A percentile compares a stretch with the other conserved stretches of the same genome.
These are phyloP conservation scores for Cryptosporidium parvum DNA, from an alignment of 169 alveolate species.

Conservation along the genomic window DNA sequence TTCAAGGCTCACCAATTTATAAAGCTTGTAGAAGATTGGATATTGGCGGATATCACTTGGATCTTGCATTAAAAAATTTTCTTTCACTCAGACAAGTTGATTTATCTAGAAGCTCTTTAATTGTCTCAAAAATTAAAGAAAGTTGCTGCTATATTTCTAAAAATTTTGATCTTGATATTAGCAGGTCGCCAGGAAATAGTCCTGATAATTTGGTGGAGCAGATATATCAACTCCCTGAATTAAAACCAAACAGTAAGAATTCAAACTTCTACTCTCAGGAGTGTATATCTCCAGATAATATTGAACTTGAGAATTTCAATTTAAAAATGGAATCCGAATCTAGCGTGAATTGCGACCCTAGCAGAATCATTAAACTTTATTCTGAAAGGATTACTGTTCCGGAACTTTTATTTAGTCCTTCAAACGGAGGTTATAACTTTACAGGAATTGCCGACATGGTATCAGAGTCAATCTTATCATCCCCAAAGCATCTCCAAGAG, in stretches of 20 bases:
- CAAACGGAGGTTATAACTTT: constrained; percentile 26
- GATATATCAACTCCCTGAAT: constrained; percentile 33
- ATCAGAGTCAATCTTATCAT: constrained; percentile 27
- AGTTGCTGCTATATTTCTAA: constrained; percentile 49
- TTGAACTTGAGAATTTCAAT: neutral
- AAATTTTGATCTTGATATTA: constrained; percentile 23
- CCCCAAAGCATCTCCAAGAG: constrained; percentile 50
- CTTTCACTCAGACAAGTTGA: constrained; percentile 65
- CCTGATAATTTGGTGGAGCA: constrained; percentile 15
- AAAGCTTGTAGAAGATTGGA: constrained; percentile 64
- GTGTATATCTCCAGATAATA: constrained; percentile 23
- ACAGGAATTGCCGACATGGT: constrained; percentile 73
- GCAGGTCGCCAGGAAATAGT: neutral
- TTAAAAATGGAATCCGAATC: neutral
- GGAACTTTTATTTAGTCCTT: constrained; percentile 43
- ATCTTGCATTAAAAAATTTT: constrained; percentile 43
- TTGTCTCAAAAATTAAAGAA: constrained; percentile 64
- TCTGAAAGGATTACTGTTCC: constrained; percentile 66
- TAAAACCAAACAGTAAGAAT: constrained; percentile 8
- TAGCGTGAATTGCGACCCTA: neutral
- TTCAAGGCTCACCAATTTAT: constrained; percentile 54
- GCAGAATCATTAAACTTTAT: constrained; percentile 16
- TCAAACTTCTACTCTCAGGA: constrained; percentile 9
- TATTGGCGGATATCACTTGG: constrained; percentile 72
- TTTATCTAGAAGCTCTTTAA: constrained; percentile 33